phyloP scores from a whole-genome alignment of 768 basidiomycete genomes.

The Boletus edulis region DNA sequence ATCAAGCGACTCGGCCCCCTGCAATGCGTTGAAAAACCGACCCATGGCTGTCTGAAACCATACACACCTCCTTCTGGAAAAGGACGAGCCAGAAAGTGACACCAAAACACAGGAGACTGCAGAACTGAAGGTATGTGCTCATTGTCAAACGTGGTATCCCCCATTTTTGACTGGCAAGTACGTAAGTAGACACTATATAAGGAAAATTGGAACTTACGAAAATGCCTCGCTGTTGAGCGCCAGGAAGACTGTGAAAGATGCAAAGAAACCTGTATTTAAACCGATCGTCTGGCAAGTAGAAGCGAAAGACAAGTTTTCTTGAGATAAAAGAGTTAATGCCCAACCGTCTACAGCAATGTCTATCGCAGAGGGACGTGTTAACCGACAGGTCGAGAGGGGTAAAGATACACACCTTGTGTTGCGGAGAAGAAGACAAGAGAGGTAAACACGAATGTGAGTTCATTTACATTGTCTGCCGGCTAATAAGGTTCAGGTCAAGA shows the following conservation, averaged over 20 bases:
- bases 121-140: conserved; percentile 81
- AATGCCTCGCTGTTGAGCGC: conserved; percentile 96
- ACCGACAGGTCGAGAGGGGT: neutral
- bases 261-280: conserved; percentile 91
- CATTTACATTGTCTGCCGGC: conserved; percentile 77
- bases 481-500: conserved; percentile 32
- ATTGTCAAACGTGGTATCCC: conserved; percentile 71
- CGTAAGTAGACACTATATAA: conserved; percentile 6
- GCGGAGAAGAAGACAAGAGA: conserved; percentile 92
- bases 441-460: conserved; percentile 83
- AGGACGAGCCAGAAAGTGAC: conserved; percentile 89
- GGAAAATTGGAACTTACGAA: conserved; percentile 46
- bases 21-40: conserved; percentile 1
- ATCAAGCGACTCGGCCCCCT: conserved; percentile 75
- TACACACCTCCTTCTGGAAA: conserved; percentile 82
- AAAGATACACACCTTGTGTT: conserved; percentile 75
- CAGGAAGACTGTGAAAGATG: conserved; percentile 95
- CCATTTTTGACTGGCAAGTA: conserved; percentile 60
- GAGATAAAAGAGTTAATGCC: conserved; percentile 83
- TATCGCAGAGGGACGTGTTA: conserved; percentile 32
- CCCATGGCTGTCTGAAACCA: neutral
- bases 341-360: conserved; percentile 98
- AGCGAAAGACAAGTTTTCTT: conserved; percentile 92
- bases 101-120: conserved; percentile 73
- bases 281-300: conserved; percentile 99